These are phyloP conservation scores for Cairneyella variabilis DNA, from an alignment of 495 filamentous ascomycete species.

Conservation along the genomic window DNA sequence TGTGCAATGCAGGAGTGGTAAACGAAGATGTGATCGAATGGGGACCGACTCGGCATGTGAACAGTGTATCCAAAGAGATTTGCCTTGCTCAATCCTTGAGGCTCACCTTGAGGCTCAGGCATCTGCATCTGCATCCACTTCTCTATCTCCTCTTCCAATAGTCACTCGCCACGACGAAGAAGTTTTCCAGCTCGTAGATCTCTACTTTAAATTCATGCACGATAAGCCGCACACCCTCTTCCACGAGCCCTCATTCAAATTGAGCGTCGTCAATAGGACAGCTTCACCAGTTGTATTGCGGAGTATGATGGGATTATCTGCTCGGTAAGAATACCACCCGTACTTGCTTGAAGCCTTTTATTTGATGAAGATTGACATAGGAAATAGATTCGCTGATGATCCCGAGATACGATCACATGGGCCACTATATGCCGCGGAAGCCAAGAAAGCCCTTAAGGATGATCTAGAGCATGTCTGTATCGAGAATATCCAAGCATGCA, in stretches of 20 bases:
- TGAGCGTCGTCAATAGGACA: conserved; percentile 1
- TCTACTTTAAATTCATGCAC: conserved; percentile 31
- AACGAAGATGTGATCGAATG: conserved; percentile 1
- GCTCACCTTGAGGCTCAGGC: neutral
- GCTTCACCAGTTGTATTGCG: conserved; percentile 12
- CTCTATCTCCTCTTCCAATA: neutral
- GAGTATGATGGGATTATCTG: conserved; percentile 23
- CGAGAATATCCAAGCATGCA: conserved; percentile 20
- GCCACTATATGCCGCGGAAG: neutral
- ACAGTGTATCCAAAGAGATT: neutral
- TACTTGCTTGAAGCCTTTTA: too few relatives aligned
- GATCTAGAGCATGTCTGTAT: conserved; percentile 17
- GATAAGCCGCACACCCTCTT: conserved; percentile 32
- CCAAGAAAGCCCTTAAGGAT: neutral
- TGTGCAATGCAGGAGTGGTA: conserved; percentile 6
- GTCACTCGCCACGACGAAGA: too few relatives aligned
- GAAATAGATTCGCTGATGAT: neutral
- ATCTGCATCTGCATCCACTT: neutral
- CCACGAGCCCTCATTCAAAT: conserved; percentile 17
- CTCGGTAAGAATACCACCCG: conserved; percentile 14
- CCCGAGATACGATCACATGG: conserved; percentile 1
- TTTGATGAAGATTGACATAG: neutral
- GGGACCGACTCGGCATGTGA: neutral
- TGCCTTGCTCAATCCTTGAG: neutral
- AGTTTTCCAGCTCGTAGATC: too few relatives aligned